These are phyloP conservation scores for Phlyctochytrium arcticum DNA, from an alignment of 192 early-diverging fungal species.

Conservation along the genomic window DNA sequence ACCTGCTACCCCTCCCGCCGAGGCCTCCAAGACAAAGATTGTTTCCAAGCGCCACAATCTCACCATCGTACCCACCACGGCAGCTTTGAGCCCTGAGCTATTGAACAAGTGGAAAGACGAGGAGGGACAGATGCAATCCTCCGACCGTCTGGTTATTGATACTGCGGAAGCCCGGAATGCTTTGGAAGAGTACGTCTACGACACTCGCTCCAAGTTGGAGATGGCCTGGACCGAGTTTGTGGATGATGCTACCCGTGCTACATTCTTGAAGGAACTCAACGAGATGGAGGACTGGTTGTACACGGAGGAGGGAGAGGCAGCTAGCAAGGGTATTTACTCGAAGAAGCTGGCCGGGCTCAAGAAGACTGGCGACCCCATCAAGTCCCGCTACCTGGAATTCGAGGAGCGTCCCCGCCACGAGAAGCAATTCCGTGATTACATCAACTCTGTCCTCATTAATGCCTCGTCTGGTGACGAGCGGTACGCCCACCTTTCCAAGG, in stretches of 20 bases:
- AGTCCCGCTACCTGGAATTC: conserved; percentile 74
- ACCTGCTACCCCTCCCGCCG: conserved; percentile 37
- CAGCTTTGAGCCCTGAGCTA: conserved; percentile 53
- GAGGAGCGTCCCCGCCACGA: conserved; percentile 84
- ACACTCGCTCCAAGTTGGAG: conserved; percentile 84
- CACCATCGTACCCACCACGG: conserved; percentile 59
- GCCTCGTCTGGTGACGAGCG: conserved; percentile 75
- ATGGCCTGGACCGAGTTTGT: conserved; percentile 70
- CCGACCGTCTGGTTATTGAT: conserved; percentile 86
- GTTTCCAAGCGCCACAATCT: conserved; percentile 85
- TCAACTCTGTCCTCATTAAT: conserved; percentile 68
- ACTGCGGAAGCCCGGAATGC: conserved; percentile 92
- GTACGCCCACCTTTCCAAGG: conserved; percentile 79
- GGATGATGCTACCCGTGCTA: conserved; percentile 63
- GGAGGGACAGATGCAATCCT: conserved; percentile 79
- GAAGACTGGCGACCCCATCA: conserved; percentile 76
- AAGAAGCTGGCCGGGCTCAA: conserved; percentile 78
- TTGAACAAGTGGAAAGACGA: conserved; percentile 66
- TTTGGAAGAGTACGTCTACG: conserved; percentile 98
- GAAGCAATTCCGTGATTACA: conserved; percentile 72
- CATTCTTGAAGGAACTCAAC: conserved; percentile 66
- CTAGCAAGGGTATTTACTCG: conserved; percentile 82
- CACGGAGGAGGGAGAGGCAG: conserved; percentile 86
- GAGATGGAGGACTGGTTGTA: conserved; percentile 97
- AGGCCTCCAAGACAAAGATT: conserved; percentile 85